phyloP scores from a whole-genome alignment of 768 basidiomycete genomes.

The Daedaleopsis nitida region DNA sequence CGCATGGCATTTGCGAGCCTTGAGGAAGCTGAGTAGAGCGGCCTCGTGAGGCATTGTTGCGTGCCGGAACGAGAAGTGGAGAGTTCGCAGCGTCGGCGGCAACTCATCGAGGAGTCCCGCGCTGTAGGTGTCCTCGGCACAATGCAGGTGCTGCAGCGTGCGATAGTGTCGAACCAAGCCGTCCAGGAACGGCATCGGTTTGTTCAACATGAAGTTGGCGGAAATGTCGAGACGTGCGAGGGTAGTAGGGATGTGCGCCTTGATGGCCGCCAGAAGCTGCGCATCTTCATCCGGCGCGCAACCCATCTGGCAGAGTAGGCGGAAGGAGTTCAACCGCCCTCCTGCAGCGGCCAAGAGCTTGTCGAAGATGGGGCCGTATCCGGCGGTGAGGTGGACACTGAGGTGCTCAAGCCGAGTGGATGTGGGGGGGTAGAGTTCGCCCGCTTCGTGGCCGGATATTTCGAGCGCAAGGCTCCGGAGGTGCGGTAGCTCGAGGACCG shows the following conservation, averaged over 20 bases:
- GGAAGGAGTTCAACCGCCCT: slow-evolving; percentile 2
- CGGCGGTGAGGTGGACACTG: background rate
- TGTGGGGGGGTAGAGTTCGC: background rate
- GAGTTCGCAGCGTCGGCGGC: background rate
- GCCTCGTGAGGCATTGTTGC: background rate
- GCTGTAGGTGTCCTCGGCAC: slow-evolving; percentile 2
- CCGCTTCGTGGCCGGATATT: slow-evolving; percentile 1
- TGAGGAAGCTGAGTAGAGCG: slow-evolving; percentile 1
- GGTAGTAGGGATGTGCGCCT: background rate
- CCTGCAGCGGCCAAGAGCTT: slow-evolving; percentile 4
- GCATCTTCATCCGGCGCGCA: slow-evolving; percentile 1
- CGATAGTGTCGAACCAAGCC: background rate
- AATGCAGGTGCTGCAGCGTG: slow-evolving; percentile 5
- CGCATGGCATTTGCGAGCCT: background rate
- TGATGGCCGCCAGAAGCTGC: background rate
- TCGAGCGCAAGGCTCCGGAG: background rate
- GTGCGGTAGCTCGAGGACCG: background rate
- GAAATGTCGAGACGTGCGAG: background rate
- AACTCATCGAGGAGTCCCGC: background rate
- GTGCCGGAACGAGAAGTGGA: background rate
- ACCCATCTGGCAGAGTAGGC: slow-evolving; percentile 4
- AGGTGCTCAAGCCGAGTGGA: background rate
- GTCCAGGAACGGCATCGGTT: background rate
- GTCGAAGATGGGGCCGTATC: slow-evolving; percentile 1
- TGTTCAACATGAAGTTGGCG: background rate